These are phyloP conservation scores for Monosporascus sp. DNA, from an alignment of 2,329 filamentous ascomycete genomes.

Conservation along the genomic window DNA sequence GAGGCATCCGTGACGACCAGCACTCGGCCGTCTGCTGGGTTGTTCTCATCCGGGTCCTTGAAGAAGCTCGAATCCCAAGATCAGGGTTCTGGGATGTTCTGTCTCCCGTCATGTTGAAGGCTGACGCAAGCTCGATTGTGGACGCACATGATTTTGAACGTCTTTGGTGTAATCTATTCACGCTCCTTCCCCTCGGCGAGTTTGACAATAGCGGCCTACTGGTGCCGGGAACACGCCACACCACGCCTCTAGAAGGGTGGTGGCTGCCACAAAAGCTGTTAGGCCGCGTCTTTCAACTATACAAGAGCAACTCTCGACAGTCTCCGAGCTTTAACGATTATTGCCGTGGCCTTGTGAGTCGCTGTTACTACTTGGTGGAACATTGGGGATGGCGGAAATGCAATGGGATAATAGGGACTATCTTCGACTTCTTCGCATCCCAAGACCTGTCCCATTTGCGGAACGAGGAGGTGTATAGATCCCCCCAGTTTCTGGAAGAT, in stretches of 20 bases:
- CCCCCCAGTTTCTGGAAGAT: constrained; percentile 55
- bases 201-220: constrained; percentile 51
- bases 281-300: constrained; percentile 52
- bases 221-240: constrained; percentile 31
- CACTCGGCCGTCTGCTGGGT: constrained; percentile 51
- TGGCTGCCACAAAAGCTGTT: constrained; percentile 50
- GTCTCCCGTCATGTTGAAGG: constrained; percentile 36
- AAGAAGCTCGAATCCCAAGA: constrained; percentile 43
- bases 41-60: constrained; percentile 48
- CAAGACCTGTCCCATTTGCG: constrained; percentile 56
- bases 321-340: constrained; percentile 61
- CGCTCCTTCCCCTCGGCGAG: constrained; percentile 54
- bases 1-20: constrained; percentile 45
- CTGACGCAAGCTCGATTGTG: constrained; percentile 27
- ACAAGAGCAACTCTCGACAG: constrained; percentile 49
- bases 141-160: constrained; percentile 47
- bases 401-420: constrained; percentile 50
- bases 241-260: constrained; percentile 52
- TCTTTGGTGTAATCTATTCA: constrained; percentile 54
- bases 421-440: constrained; percentile 64
- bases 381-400: constrained; percentile 62
- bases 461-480: constrained; percentile 58
- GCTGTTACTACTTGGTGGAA: constrained; percentile 57
- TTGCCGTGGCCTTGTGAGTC: constrained; percentile 50
- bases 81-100: constrained; percentile 57